Base-by-base conservation (phyloP, 2,329 filamentous ascomycete species). In the Sphaerulina musiva region DNA sequence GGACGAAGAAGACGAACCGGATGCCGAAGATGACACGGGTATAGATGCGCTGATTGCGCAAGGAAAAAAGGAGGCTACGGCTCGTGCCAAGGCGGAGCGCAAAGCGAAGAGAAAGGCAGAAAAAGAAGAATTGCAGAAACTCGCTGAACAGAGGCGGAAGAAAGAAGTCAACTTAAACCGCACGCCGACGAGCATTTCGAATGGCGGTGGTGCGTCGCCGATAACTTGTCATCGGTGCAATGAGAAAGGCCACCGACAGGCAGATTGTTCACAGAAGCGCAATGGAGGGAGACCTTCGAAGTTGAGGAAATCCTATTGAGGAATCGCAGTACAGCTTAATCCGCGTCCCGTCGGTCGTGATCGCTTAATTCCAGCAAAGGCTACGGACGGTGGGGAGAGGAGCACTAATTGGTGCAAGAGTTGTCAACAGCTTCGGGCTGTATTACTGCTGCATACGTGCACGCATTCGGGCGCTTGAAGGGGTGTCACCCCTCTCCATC, bases 121-220 rank as follows among this genome's bases (percentile, higher is more conserved):
- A 55, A 73, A 74, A 48, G 71, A 71, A 23, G 77, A 76, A 59
- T 70, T 73, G 10, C 71, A 73, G 59, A 74, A 81, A 59, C 69
- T 84, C 14, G 78, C 80, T 6, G 79, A 81, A 41, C 78, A 79
- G 65, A 74, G 82, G 43, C 78, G 80, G 63, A 82, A 82, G 68
- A 85, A 84, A 67, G 81, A 85, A 52, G 76, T 87, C 48, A 84
- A 84, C 57, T 70, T 89, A 53, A 85, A 85, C 64, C 76, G 76
- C n/a, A 59, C 64, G 6, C 48, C 40, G 26, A 62, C 55, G 31
- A 64, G 65, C 1, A 81, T 88, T 45, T 87, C 84, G 39, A 68
- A 70, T 40, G 66, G 68, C 59, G 68, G 53, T 5, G 53, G 56
- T 32, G 31, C 20, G 3, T 45, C 48, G 36, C 61, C 60, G 69